A percentile compares a stretch with the other conserved stretches of the same genome.
phyloP scores from a whole-genome alignment of 2,329 filamentous ascomycete species.

The Ascochyta koolunga region DNA sequence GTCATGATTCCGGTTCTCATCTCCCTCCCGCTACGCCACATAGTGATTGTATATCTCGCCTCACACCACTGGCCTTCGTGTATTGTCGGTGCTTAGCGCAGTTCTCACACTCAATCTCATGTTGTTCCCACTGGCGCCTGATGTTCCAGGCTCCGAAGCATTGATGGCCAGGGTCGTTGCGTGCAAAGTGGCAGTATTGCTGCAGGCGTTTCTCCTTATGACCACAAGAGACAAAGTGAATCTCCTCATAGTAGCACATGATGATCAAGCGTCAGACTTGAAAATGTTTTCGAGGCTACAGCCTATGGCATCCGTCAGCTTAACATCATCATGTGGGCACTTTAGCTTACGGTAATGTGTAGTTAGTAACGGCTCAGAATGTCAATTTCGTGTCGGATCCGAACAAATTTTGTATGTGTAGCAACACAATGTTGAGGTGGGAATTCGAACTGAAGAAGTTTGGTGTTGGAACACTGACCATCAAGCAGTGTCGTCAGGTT shows the following conservation, averaged over 20 bases:
- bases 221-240: slow-evolving; percentile 65
- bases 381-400: background rate
- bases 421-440: background rate
- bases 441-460: background rate
- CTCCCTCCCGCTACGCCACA: background rate
- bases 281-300: background rate
- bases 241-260: slow-evolving; percentile 77
- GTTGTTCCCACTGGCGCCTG: slow-evolving; percentile 62
- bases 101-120: slow-evolving; percentile 40
- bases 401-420: background rate
- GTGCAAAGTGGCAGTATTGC: slow-evolving; percentile 75
- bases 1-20: background rate
- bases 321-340: background rate
- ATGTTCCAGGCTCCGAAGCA: slow-evolving; percentile 72
- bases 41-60: background rate
- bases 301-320: background rate
- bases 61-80: background rate
- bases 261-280: background rate
- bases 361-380: background rate
- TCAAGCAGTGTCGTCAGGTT: background rate
- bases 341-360: background rate
- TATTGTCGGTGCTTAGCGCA: slow-evolving; percentile 16
- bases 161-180: slow-evolving; percentile 72
- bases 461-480: background rate
- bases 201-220: slow-evolving; percentile 66